Conservation (phyloP, 2,329 filamentous ascomycete species). For the Microsporum audouinii region DNA sequence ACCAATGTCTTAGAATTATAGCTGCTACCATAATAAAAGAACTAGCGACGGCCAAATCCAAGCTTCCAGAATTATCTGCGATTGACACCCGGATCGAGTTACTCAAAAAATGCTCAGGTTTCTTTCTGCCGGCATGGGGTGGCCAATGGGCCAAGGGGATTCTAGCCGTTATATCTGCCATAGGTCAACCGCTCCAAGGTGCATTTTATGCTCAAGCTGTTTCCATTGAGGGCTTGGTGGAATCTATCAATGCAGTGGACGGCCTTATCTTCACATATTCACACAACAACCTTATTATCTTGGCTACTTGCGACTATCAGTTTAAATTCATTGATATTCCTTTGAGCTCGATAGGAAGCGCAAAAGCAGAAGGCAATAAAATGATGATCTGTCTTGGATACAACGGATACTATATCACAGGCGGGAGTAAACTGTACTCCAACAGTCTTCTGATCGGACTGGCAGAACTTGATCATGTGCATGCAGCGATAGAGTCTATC, state of each 20-base stretch:
- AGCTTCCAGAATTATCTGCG: conserved; percentile 8
- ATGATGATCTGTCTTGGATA: not conserved
- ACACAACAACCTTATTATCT: not conserved
- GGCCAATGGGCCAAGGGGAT: not conserved
- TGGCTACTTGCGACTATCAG: not conserved
- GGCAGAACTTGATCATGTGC: not conserved
- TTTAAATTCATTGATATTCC: conserved; percentile 6
- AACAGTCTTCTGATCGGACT: not conserved
- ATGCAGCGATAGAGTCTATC: not conserved
- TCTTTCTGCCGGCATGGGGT: not conserved
- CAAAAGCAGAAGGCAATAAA: not conserved
- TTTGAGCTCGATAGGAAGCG: not conserved
- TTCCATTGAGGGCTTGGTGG: not conserved
- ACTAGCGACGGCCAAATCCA: conserved; percentile 7
- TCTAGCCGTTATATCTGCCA: not conserved
- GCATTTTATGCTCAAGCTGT: not conserved
- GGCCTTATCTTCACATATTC: not conserved
- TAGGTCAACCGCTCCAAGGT: not conserved
- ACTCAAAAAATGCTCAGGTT: not conserved
- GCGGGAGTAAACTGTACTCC: not conserved
- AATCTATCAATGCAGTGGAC: not conserved
- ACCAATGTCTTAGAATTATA: conserved; percentile 15
- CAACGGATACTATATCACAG: not conserved
- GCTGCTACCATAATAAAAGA: conserved; percentile 16
- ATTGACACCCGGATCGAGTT: not conserved